Evolutionary conservation across 176 grass and related monocot species (phyloP).

Genomic region (Rhynchospora tenuis): DNA sequence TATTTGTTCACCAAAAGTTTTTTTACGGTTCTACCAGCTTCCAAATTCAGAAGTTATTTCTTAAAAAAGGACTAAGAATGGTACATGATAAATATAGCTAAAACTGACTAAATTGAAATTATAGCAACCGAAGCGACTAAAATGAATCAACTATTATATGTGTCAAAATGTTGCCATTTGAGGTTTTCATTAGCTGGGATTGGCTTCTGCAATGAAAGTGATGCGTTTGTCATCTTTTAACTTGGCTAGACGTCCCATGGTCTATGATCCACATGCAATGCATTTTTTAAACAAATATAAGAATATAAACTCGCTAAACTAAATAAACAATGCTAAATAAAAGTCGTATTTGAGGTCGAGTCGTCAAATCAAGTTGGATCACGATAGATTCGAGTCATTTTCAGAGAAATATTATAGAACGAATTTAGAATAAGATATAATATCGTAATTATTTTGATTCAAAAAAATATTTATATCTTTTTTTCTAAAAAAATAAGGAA

Average conservation of each 20-base stretch:
- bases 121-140: background rate
- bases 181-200: background rate
- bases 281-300: background rate
- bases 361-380: background rate
- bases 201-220: background rate
- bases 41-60: background rate
- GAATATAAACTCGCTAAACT: background rate
- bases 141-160: no score
- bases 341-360: background rate
- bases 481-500: no score
- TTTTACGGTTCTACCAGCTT: background rate
- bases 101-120: background rate
- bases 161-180: no score
- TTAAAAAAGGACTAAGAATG: background rate
- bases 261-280: background rate
- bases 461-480: no score
- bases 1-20: background rate
- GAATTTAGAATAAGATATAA: no score
- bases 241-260: background rate
- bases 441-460: no score
- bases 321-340: background rate
- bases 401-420: no score
- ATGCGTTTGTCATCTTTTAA: background rate
- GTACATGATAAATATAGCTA: background rate
- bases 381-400: no score